Evolutionary conservation across 768 basidiomycete genomes (phyloP).

Genomic region (Ramaria rubella): DNA sequence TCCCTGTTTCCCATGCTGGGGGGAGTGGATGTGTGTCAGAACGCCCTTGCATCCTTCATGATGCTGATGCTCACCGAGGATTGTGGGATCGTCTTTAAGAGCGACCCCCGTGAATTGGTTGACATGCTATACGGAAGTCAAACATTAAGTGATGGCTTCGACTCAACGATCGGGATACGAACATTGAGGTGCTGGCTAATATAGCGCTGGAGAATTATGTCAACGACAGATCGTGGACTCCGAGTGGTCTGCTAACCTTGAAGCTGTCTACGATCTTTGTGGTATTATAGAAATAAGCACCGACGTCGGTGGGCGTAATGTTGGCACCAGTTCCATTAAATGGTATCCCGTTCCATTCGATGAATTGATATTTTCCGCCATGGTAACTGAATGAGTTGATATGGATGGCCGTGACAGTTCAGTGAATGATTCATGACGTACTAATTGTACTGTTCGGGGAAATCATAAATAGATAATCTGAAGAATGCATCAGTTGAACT

Average conservation of each 20-base stretch:
- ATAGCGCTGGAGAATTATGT: constrained; percentile 11
- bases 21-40: not conserved
- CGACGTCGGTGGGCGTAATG: constrained; percentile 20
- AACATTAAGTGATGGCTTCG: constrained; percentile 9
- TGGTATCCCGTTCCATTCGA: constrained; percentile 16
- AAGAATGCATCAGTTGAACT: not conserved
- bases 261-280: constrained; percentile 18
- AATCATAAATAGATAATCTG: not conserved
- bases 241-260: constrained; percentile 11
- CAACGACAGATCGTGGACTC: not conserved
- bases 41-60: not conserved
- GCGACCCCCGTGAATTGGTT: constrained; percentile 23
- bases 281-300: constrained; percentile 21
- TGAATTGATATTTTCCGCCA: constrained; percentile 27
- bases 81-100: constrained; percentile 24
- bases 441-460: constrained; percentile 14
- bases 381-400: constrained; percentile 13
- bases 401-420: not conserved
- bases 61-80: constrained; percentile 11
- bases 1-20: constrained; percentile 24
- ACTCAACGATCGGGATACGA: constrained; percentile 2
- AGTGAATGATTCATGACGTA: not conserved
- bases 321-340: constrained; percentile 19
- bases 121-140: constrained; percentile 17
- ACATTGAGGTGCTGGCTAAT: constrained; percentile 21